Base-by-base conservation (phyloP, 2,329 filamentous ascomycete genomes). In the Fusarium succisae region DNA sequence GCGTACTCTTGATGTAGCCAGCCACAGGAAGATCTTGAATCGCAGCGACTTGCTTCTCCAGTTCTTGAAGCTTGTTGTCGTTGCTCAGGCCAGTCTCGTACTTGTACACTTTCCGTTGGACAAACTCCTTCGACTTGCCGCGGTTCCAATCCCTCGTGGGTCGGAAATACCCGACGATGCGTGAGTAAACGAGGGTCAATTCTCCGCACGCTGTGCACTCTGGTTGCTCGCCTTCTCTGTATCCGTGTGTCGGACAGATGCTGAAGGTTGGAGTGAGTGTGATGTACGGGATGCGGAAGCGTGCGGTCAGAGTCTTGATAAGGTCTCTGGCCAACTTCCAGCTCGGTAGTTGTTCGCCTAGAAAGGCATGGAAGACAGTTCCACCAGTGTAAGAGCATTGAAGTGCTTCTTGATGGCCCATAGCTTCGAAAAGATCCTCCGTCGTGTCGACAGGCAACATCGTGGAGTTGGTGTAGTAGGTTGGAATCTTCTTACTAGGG, bases 381-480 rank as follows among this genome's bases (percentile, higher is more conserved):
- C 76, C 76, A 0, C 76, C 76, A 8, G 76, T 77, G 14, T 77
- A 77, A 1, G 76, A 74, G 7, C 76, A 77, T 6, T 77, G 76
- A 4, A 77, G 62, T 0, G 55, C 74, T 6, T 78, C 76, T 14
- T 77, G 76, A 10, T 77, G 74, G 0, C 18, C 45, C 28, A 77
- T 63, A 0, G 72, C 76, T 22, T 78, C 76, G 14, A 77, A 77
- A 2, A 77, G 63, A 24, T 78, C 76, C 3, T 77, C 76, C 1
- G 76, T 77, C 0, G 68, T 73, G 26, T 76, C 76, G 0, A 77
- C 76, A 0, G 76, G 76, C 1, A 77, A n/a, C 74, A 78, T 76
- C 2, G 76, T 77, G 1, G 76, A 77, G 50, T 77, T 77, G 13
- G 76, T 77, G 55, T 77, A 77, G 39, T 71, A 77, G 0, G 50